Evolutionary conservation across 352 stramenopile species (phyloP).

Genomic region (Globisporangium camurandrum): DNA sequence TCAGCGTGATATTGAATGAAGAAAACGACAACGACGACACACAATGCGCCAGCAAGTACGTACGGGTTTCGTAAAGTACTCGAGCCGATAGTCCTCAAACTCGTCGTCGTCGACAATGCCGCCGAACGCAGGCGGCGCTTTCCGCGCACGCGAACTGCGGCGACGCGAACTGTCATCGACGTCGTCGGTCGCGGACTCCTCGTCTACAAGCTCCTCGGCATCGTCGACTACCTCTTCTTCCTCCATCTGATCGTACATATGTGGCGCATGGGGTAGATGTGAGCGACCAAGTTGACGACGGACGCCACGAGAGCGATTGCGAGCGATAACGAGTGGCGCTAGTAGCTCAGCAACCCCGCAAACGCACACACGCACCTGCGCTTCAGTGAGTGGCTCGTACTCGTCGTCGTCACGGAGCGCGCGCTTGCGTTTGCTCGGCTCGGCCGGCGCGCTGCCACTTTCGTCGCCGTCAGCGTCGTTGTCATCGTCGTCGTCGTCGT

Average conservation of each 20-base stretch:
- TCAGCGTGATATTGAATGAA: no score
- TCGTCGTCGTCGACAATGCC: conserved; percentile 11
- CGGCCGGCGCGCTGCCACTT: conserved; percentile 7
- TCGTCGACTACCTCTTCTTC: conserved; percentile 28
- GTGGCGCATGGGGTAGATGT: neutral
- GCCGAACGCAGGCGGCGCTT: conserved; percentile 7
- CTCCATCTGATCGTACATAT: conserved; percentile 3
- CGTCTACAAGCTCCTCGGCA: conserved; percentile 13
- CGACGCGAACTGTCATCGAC: conserved; percentile 5
- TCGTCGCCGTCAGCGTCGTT: conserved; percentile 16
- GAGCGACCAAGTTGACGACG: neutral
- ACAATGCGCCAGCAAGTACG: neutral
- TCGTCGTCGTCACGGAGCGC: conserved; percentile 10
- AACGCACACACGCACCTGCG: conserved; percentile 12
- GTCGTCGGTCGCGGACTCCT: conserved; percentile 2
- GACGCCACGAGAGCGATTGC: neutral
- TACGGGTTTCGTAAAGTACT: conserved; percentile 13
- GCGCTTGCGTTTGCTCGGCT: conserved; percentile 29
- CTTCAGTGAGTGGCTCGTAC: conserved; percentile 1
- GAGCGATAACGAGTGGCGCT: neutral
- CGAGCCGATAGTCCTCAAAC: conserved; percentile 9
- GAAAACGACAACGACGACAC: no score
- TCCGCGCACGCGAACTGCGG: conserved; percentile 12
- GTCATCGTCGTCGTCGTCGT: conserved; percentile 23
- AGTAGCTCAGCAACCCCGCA: no score